Conservation (phyloP, 2,329 filamentous ascomycete genomes). For the Talaromyces sp. region DNA sequence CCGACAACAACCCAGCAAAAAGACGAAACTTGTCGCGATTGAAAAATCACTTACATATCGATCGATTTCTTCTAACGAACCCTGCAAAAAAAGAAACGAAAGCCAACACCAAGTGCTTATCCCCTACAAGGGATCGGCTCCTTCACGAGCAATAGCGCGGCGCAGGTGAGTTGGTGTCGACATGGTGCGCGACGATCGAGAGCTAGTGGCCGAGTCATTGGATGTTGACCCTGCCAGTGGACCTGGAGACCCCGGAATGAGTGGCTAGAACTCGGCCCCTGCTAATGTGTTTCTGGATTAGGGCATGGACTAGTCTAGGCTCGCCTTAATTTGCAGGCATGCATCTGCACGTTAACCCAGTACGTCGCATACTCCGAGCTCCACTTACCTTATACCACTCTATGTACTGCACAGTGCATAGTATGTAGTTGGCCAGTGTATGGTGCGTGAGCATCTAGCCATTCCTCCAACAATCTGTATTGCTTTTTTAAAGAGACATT, state of each 20-base stretch:
- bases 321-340: neutral
- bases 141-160: neutral
- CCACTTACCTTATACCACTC: neutral
- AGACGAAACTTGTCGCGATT: neutral
- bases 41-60: neutral
- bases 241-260: conserved; percentile 2
- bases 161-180: neutral
- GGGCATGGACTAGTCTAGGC: neutral
- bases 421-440: too few relatives aligned
- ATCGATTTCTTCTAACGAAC: neutral
- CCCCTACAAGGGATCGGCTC: neutral
- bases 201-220: neutral
- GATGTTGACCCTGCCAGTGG: neutral
- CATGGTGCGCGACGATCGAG: neutral
- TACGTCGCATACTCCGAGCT: neutral
- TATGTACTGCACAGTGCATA: too few relatives aligned
- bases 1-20: neutral
- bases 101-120: neutral
- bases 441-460: neutral
- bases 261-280: neutral
- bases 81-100: neutral
- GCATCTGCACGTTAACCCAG: neutral
- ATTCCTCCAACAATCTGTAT: neutral
- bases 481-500: neutral
- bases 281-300: neutral